These are phyloP conservation scores for Xerocomellus intermedius DNA, from an alignment of 768 basidiomycete species.

Conservation along the genomic window DNA sequence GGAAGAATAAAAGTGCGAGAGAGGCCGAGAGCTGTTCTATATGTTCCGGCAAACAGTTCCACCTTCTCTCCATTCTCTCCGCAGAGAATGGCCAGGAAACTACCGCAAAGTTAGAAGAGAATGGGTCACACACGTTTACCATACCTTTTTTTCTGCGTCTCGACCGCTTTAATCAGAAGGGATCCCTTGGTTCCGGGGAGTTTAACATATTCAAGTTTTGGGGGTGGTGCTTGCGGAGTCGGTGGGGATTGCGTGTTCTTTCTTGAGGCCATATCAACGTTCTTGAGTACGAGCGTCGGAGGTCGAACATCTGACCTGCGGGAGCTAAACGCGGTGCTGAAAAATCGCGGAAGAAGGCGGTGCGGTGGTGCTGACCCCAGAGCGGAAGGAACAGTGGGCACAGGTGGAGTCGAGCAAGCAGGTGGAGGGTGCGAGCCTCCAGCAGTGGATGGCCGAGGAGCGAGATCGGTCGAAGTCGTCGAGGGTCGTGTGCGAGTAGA, in stretches of 20 bases:
- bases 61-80: conserved; percentile 93
- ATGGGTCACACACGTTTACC: background rate
- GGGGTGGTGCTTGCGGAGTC: conserved; percentile 60
- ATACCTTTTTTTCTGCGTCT: conserved; percentile 86
- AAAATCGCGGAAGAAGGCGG: conserved; percentile 69
- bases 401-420: conserved; percentile 16
- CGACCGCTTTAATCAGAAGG: conserved; percentile 79
- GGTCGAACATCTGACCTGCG: conserved; percentile 60
- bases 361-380: conserved; percentile 42
- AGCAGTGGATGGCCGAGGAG: conserved; percentile 37
- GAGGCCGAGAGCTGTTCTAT: conserved; percentile 82
- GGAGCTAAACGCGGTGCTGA: conserved; percentile 59
- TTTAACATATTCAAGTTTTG: conserved; percentile 90
- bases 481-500: conserved; percentile 22
- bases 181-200: conserved; percentile 89
- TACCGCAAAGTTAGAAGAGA: conserved; percentile 28
- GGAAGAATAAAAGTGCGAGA: conserved; percentile 93
- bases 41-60: conserved; percentile 89
- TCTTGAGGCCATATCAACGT: conserved; percentile 41
- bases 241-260: conserved; percentile 35
- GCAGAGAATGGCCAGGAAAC: conserved; percentile 90
- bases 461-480: conserved; percentile 10
- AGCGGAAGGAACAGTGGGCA: conserved; percentile 30
- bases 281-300: conserved; percentile 34
- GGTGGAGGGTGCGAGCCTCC: conserved; percentile 27